A percentile compares a stretch with the other conserved stretches of the same genome.
Evolutionary conservation across 2,329 filamentous ascomycete species (phyloP).

Genomic region (Pseudogymnoascus sp.): DNA sequence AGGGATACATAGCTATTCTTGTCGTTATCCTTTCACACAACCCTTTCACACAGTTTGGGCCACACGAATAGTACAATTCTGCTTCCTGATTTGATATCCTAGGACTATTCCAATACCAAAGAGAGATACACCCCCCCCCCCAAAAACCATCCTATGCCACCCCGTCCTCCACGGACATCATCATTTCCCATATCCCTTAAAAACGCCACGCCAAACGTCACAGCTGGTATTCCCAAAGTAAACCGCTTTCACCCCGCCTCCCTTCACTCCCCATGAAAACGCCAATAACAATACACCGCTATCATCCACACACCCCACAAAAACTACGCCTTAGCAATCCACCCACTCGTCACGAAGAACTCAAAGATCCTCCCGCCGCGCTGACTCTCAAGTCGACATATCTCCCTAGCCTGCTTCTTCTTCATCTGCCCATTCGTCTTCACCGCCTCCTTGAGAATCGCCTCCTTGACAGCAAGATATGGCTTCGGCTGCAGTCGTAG

Average conservation of each 20-base stretch:
- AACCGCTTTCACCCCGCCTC: not conserved
- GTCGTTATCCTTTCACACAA: not conserved
- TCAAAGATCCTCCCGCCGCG: conserved; percentile 86
- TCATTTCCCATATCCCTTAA: not conserved
- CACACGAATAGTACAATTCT: not conserved
- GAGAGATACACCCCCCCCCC: not conserved
- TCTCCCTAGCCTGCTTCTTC: conserved; percentile 86
- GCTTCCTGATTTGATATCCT: not conserved
- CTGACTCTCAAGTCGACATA: conserved; percentile 73
- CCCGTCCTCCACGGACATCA: not conserved
- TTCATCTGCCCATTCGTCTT: conserved; percentile 82
- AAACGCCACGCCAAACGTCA: conserved; percentile 1
- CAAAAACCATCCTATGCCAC: not conserved
- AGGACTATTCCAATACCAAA: not conserved
- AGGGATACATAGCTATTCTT: not conserved
- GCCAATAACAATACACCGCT: not conserved
- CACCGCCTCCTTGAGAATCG: conserved; percentile 81
- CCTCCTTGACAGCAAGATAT: conserved; percentile 90
- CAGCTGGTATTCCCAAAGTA: not conserved
- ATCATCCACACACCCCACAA: not conserved
- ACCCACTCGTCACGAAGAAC: conserved; percentile 87
- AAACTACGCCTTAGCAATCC: conserved; percentile 71
- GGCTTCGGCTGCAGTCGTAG: conserved; percentile 86
- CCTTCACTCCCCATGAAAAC: not conserved
- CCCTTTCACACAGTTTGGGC: not conserved